Evolutionary conservation across 2,329 filamentous ascomycete species (phyloP).

Genomic region (Colletotrichum sp.): DNA sequence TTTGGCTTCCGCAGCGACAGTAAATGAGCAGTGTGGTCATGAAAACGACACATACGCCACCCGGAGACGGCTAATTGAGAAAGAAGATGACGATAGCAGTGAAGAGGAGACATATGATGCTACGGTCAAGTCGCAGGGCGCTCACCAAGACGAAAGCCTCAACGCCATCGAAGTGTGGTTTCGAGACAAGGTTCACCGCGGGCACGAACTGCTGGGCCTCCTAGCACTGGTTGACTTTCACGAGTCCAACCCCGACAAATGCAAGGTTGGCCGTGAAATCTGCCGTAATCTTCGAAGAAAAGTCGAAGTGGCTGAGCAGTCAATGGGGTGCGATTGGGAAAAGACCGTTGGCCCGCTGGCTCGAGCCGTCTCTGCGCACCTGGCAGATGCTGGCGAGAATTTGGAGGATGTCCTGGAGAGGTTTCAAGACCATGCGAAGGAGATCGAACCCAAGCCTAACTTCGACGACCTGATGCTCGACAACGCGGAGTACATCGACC

Average conservation of each 20-base stretch:
- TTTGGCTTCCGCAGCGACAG: background rate
- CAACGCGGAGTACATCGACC: background rate
- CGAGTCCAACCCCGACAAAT: accelerated
- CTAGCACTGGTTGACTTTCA: background rate
- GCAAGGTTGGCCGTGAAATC: accelerated
- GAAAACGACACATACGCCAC: background rate
- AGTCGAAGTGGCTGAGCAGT: accelerated
- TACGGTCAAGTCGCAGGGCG: too few relatives aligned
- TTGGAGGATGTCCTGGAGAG: accelerated
- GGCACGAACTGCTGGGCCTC: accelerated
- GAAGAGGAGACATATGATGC: background rate
- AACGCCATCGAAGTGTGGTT: background rate
- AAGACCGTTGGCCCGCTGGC: accelerated
- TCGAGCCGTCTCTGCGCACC: accelerated
- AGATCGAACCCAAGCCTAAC: background rate
- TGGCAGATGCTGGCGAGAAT: accelerated
- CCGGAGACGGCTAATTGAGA: too few relatives aligned
- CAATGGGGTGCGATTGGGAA: background rate
- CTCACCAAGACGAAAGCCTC: background rate
- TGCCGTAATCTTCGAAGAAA: background rate
- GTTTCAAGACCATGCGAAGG: background rate
- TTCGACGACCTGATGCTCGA: background rate
- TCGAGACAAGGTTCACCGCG: accelerated
- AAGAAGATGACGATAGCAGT: background rate
- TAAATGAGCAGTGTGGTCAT: accelerated